A percentile compares a stretch with the other conserved stretches of the same genome.
Conservation (phyloP, 1,284 basidiomycete species). For the Heterobasidion irregulare region DNA sequence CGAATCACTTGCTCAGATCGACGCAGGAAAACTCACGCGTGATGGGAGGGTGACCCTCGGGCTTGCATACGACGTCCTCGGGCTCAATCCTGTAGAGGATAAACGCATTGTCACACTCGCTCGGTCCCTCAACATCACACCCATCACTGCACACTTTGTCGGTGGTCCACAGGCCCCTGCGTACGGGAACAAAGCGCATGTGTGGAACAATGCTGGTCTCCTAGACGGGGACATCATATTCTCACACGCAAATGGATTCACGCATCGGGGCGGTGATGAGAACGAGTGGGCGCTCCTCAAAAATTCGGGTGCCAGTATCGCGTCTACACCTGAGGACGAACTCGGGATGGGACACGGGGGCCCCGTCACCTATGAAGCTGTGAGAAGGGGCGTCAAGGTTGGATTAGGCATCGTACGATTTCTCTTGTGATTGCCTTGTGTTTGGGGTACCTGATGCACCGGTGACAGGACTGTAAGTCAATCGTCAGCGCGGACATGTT, state of each 20-base stretch:
- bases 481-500: not conserved
- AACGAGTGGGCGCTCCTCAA: not conserved
- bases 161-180: not conserved
- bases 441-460: not conserved
- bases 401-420: not conserved
- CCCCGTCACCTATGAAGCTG: not conserved
- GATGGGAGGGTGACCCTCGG: not conserved
- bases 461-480: not conserved
- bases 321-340: not conserved
- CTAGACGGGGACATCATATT: not conserved
- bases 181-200: not conserved
- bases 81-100: not conserved
- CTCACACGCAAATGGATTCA: not conserved
- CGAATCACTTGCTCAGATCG: not conserved
- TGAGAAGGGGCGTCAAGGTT: not conserved
- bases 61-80: not conserved
- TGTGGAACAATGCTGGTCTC: not conserved
- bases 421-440: not conserved
- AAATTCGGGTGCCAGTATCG: not conserved
- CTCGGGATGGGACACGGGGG: not conserved
- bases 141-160: not conserved
- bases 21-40: not conserved
- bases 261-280: not conserved
- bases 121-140: not conserved
- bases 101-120: not conserved